phyloP scores from a whole-genome alignment of 2,329 filamentous ascomycete genomes.

The Curvularia verruculosa region DNA sequence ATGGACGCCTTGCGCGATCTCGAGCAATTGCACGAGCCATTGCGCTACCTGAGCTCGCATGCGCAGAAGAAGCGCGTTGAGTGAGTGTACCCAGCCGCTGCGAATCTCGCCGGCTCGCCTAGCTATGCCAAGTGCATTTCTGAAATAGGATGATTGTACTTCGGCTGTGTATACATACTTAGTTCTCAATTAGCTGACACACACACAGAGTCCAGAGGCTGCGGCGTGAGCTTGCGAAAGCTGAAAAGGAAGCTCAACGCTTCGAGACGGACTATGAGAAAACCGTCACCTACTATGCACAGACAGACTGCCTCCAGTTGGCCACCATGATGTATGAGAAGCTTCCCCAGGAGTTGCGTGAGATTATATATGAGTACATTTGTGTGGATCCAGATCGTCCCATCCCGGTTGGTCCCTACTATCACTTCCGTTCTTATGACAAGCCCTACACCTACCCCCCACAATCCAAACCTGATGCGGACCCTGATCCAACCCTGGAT shows the following conservation, averaged over 20 bases:
- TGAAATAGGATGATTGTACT: neutral
- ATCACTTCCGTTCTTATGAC: conserved; percentile 30
- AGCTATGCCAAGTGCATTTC: neutral
- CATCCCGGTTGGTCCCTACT: conserved; percentile 31
- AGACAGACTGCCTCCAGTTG: conserved; percentile 22
- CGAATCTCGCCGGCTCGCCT: neutral
- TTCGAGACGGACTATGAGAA: neutral
- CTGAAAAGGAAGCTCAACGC: neutral
- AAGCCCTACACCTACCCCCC: neutral
- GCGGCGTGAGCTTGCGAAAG: conserved; percentile 9
- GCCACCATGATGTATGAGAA: conserved; percentile 25
- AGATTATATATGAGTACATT: conserved; percentile 30
- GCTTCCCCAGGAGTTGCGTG: conserved; percentile 28
- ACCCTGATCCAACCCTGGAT: neutral
- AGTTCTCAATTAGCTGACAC: neutral
- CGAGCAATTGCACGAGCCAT: neutral
- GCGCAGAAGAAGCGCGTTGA: conserved; percentile 2
- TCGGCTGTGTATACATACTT: neutral
- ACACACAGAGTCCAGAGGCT: neutral
- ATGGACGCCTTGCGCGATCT: conserved; percentile 6
- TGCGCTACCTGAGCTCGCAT: conserved; percentile 2
- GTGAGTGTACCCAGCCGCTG: conserved; percentile 1
- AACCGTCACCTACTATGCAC: conserved; percentile 11
- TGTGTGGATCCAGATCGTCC: conserved; percentile 28
- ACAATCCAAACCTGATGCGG: too few relatives aligned